Evolutionary conservation across 2,329 filamentous ascomycete genomes (phyloP).

Genomic region (Podosphaera fusca): DNA sequence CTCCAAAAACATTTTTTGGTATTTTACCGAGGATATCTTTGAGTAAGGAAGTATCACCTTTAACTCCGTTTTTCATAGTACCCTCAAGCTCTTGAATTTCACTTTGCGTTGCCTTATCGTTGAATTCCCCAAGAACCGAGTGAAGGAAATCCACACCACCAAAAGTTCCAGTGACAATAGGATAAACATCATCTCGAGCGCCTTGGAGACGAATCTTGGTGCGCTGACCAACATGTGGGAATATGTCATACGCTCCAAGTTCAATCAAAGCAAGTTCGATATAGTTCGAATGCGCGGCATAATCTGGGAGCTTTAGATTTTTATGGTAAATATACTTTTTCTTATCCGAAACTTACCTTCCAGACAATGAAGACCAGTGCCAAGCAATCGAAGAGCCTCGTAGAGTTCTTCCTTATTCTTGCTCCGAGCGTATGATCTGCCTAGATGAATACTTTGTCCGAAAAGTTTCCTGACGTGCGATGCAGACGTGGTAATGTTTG

Average conservation of each 20-base stretch:
- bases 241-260: constrained; percentile 56
- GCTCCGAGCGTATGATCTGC: constrained; percentile 43
- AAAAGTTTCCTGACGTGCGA: constrained; percentile 55
- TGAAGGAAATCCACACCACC: constrained; percentile 87
- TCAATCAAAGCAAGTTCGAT: constrained; percentile 53
- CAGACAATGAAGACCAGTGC: constrained; percentile 72
- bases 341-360: constrained; percentile 24
- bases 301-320: neutral
- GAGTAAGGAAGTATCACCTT: constrained; percentile 48
- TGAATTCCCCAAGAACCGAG: constrained; percentile 58
- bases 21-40: constrained; percentile 64
- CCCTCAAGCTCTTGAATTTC: constrained; percentile 76
- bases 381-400: constrained; percentile 66
- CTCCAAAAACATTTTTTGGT: constrained; percentile 57
- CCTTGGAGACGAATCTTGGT: constrained; percentile 50
- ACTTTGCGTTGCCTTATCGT: constrained; percentile 75
- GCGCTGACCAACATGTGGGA: constrained; percentile 63
- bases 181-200: constrained; percentile 44
- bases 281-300: neutral
- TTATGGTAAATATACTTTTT: neutral
- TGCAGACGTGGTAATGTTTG: constrained; percentile 62
- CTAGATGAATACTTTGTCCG: constrained; percentile 52
- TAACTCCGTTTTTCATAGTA: constrained; percentile 43
- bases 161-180: constrained; percentile 75
- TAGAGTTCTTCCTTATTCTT: constrained; percentile 56